Evolutionary conservation across 2,329 filamentous ascomycete species (phyloP).

Genomic region (Cryphonectria parasitica): DNA sequence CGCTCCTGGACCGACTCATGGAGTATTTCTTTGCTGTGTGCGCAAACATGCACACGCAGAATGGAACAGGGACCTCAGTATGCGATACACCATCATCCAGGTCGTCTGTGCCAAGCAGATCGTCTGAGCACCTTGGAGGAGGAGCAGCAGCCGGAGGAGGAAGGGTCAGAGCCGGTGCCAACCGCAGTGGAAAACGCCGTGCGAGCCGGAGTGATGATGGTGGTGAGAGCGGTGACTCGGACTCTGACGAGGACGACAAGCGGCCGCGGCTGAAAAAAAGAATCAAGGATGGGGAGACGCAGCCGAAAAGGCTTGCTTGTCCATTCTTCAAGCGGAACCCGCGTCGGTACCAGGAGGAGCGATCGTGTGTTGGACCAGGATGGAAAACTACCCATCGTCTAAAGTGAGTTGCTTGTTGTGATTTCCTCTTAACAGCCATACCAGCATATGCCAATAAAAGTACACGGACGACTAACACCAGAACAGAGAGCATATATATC

Average conservation of each 20-base stretch:
- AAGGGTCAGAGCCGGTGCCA: background rate
- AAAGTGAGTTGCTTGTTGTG: conserved; percentile 21
- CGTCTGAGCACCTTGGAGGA: background rate
- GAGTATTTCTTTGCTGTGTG: conserved; percentile 24
- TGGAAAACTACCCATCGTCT: conserved; percentile 29
- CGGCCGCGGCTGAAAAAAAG: conserved; percentile 21
- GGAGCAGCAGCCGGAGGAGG: too few relatives aligned
- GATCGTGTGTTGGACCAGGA: conserved; percentile 29
- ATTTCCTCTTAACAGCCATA: background rate
- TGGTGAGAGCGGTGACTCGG: conserved; percentile 11
- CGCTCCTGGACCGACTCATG: conserved; percentile 30
- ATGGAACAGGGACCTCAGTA: background rate
- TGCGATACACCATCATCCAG: background rate
- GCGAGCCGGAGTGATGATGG: conserved; percentile 8
- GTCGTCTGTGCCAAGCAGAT: background rate
- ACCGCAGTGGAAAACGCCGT: conserved; percentile 13
- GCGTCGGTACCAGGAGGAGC: conserved; percentile 20
- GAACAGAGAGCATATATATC: conserved; percentile 29
- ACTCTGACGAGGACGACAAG: conserved; percentile 1
- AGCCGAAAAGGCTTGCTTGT: conserved; percentile 28
- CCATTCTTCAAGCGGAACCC: conserved; percentile 31
- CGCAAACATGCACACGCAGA: background rate
- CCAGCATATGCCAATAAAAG: background rate
- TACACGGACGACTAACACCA: background rate
- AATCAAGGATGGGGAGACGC: conserved; percentile 12